A percentile compares a stretch with the other conserved stretches of the same genome.
Evolutionary conservation across 2,329 filamentous ascomycete species (phyloP).

Genomic region (Capronia coronata): DNA sequence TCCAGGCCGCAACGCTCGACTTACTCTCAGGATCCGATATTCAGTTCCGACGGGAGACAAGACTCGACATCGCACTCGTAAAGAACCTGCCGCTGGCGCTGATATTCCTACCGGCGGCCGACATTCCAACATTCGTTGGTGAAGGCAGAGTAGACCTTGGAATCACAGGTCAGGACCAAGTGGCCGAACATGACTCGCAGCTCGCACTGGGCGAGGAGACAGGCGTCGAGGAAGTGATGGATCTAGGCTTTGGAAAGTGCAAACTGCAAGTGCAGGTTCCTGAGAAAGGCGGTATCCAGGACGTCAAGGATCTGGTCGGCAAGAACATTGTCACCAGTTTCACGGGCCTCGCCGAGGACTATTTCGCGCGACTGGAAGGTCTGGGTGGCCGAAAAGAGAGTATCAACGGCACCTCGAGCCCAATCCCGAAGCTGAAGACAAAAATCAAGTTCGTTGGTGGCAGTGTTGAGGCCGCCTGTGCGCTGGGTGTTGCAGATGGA

Average conservation of each 20-base stretch:
- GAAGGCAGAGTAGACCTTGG: slow-evolving; percentile 90
- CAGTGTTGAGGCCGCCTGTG: slow-evolving; percentile 94
- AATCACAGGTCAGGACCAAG: slow-evolving; percentile 89
- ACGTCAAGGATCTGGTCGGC: slow-evolving; percentile 72
- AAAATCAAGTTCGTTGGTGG: slow-evolving; percentile 92
- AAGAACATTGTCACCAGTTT: slow-evolving; percentile 96
- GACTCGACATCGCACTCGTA: slow-evolving; percentile 93
- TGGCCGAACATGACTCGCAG: slow-evolving; percentile 75
- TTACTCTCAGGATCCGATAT: slow-evolving; percentile 91
- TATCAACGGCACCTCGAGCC: slow-evolving; percentile 33
- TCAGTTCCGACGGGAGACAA: slow-evolving; percentile 89
- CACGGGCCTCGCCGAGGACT: slow-evolving; percentile 71
- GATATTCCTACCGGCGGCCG: slow-evolving; percentile 91
- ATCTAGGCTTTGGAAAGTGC: slow-evolving; percentile 84
- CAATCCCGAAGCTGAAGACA: slow-evolving; percentile 59
- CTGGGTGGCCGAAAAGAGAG: slow-evolving; percentile 33
- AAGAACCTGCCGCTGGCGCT: slow-evolving; percentile 95
- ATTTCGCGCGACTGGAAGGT: slow-evolving; percentile 73
- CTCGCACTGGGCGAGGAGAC: slow-evolving; percentile 36
- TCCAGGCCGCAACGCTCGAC: slow-evolving; percentile 81
- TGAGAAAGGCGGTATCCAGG: slow-evolving; percentile 65
- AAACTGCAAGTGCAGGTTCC: slow-evolving; percentile 97
- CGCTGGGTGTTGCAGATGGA: slow-evolving; percentile 88
- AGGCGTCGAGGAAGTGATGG: slow-evolving; percentile 77
- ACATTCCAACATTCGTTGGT: slow-evolving; percentile 95